Evolutionary conservation across 495 filamentous ascomycete genomes (phyloP).

Genomic region (Aspergillus hancockii): DNA sequence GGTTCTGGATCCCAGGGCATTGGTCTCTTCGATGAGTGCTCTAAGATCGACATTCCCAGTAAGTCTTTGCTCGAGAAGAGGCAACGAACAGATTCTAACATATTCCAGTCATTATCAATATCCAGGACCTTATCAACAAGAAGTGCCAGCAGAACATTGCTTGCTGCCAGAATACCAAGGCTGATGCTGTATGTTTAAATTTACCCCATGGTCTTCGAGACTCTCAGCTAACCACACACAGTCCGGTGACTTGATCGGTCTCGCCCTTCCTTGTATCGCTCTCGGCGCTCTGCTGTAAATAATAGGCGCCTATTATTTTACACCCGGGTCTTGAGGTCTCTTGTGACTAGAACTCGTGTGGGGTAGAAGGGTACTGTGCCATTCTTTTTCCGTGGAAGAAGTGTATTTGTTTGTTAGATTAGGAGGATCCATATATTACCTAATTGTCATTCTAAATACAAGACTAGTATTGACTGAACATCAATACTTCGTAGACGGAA

Average conservation of each 20-base stretch:
- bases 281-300: constrained; percentile 50
- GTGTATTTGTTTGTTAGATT: too few relatives aligned
- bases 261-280: constrained; percentile 49
- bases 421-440: too few relatives aligned
- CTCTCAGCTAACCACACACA: constrained; percentile 20
- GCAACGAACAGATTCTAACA: background rate
- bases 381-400: too few relatives aligned
- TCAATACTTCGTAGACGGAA: too few relatives aligned
- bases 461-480: too few relatives aligned
- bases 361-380: too few relatives aligned
- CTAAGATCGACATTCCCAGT: constrained; percentile 32
- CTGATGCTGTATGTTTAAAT: constrained; percentile 32
- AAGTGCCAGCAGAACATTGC: constrained; percentile 54
- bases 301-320: background rate
- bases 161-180: constrained; percentile 50
- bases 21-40: constrained; percentile 42
- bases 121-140: constrained; percentile 41
- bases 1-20: constrained; percentile 35
- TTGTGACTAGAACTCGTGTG: too few relatives aligned
- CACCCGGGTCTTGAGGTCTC: too few relatives aligned
- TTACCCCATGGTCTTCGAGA: background rate
- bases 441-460: too few relatives aligned
- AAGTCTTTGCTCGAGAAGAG: background rate
- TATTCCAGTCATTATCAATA: constrained; percentile 19
- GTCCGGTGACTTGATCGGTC: constrained; percentile 40